These are phyloP conservation scores for Glonium stellatum DNA, from an alignment of 495 filamentous ascomycete genomes.

Conservation along the genomic window DNA sequence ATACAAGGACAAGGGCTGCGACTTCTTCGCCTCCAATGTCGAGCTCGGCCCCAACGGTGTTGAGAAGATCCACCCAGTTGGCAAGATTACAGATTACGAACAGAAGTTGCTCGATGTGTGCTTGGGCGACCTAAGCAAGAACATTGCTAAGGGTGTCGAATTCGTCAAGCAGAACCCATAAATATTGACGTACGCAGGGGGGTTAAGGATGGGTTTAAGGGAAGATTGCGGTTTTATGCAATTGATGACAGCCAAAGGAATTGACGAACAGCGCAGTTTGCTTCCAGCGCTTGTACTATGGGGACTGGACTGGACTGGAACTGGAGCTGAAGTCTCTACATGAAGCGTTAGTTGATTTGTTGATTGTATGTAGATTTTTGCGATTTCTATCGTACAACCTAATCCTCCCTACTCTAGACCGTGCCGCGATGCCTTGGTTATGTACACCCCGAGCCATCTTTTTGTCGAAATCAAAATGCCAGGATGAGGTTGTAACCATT, in stretches of 20 bases:
- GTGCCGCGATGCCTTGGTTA: no score
- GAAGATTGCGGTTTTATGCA: background rate
- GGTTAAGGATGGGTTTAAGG: background rate
- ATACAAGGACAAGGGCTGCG: slow-evolving; percentile 92
- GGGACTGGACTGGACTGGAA: slow-evolving; percentile 9
- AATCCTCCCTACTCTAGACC: background rate
- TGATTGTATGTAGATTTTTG: slow-evolving; percentile 1
- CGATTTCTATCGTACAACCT: slow-evolving; percentile 1
- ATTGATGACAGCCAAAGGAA: background rate
- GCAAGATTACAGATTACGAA: slow-evolving; percentile 75
- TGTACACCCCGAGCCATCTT: no score
- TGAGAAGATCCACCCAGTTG: slow-evolving; percentile 82
- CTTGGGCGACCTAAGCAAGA: slow-evolving; percentile 82
- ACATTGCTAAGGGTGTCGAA: slow-evolving; percentile 69
- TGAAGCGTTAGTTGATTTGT: background rate
- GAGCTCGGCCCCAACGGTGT: slow-evolving; percentile 95
- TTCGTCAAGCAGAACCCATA: slow-evolving; percentile 67
- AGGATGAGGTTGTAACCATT: no score
- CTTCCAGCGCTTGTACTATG: slow-evolving; percentile 16
- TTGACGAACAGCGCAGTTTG: background rate
- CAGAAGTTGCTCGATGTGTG: slow-evolving; percentile 79
- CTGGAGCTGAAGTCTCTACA: background rate
- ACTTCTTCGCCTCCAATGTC: slow-evolving; percentile 91
- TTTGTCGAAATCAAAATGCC: no score
- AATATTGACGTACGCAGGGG: slow-evolving; percentile 23